These are phyloP conservation scores for Pueraria montana DNA, from an alignment of 306 rosid species.

Conservation along the genomic window DNA sequence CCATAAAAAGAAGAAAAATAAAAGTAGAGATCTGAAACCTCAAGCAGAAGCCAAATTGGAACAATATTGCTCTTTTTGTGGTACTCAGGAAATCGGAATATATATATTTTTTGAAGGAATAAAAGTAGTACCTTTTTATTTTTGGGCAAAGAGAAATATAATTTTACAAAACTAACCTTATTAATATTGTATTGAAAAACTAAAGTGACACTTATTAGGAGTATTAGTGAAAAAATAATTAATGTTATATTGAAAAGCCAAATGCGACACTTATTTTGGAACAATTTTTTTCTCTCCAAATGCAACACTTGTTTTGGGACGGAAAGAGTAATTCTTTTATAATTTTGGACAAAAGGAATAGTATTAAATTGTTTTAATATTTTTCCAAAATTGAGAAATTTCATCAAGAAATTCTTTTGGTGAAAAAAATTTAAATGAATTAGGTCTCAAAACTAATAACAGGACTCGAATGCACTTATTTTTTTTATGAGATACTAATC, in stretches of 20 bases:
- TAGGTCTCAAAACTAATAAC: too few relatives aligned
- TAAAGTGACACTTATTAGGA: too few relatives aligned
- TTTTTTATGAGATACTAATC: too few relatives aligned
- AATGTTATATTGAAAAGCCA: too few relatives aligned
- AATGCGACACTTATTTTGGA: too few relatives aligned
- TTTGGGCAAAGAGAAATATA: not conserved
- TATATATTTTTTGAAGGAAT: not conserved
- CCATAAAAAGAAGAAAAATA: not conserved
- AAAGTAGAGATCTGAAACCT: not conserved
- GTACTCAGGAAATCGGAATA: slow-evolving; percentile 5
- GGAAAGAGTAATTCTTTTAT: too few relatives aligned
- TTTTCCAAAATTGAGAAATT: not conserved
- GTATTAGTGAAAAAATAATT: too few relatives aligned
- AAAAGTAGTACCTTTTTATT: not conserved
- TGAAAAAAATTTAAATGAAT: not conserved
- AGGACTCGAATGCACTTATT: too few relatives aligned
- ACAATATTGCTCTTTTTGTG: slow-evolving; percentile 9
- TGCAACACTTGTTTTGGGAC: too few relatives aligned
- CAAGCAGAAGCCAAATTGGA: slow-evolving; percentile 42
- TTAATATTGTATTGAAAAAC: too few relatives aligned
- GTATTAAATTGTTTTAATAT: not conserved
- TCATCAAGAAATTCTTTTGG: not conserved
- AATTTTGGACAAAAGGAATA: not conserved
- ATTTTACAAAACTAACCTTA: too few relatives aligned
- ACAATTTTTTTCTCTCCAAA: too few relatives aligned